Evolutionary conservation across 2,329 filamentous ascomycete genomes (phyloP).

Genomic region (Cordyceps tenuipes): DNA sequence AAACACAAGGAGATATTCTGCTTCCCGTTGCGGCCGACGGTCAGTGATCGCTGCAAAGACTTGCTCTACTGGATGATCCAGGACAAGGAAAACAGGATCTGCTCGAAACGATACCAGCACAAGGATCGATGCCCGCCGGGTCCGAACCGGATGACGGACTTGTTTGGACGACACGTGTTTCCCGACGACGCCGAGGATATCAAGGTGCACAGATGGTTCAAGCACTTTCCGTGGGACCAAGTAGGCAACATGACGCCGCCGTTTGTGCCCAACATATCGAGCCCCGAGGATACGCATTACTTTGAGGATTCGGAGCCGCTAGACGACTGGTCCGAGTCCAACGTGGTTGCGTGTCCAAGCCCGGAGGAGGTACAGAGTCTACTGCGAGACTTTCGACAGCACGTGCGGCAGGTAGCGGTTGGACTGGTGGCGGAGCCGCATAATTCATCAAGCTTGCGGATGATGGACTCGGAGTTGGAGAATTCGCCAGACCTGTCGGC

Average conservation of each 20-base stretch:
- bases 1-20: conserved; percentile 61
- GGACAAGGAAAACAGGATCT: conserved; percentile 68
- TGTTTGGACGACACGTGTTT: conserved; percentile 57
- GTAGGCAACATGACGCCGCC: conserved; percentile 66
- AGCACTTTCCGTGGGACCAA: conserved; percentile 66
- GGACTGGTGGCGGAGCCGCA: conserved; percentile 40
- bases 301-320: conserved; percentile 78
- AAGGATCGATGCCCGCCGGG: conserved; percentile 43
- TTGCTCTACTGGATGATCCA: conserved; percentile 65
- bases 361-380: conserved; percentile 24
- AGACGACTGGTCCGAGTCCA: conserved; percentile 50
- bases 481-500: conserved; percentile 24
- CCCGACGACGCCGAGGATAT: conserved; percentile 81
- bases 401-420: conserved; percentile 35
- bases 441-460: conserved; percentile 39
- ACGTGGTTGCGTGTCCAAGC: conserved; percentile 23
- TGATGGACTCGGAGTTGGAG: conserved; percentile 42
- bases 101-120: conserved; percentile 62
- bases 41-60: conserved; percentile 66
- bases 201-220: conserved; percentile 82
- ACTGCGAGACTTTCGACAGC: conserved; percentile 30
- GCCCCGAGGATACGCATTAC: conserved; percentile 71
- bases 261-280: conserved; percentile 65
- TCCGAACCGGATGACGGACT: conserved; percentile 16
- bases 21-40: conserved; percentile 59